Conservation (phyloP, 1,284 basidiomycete species). For the Cryptococcus deneoformans region DNA sequence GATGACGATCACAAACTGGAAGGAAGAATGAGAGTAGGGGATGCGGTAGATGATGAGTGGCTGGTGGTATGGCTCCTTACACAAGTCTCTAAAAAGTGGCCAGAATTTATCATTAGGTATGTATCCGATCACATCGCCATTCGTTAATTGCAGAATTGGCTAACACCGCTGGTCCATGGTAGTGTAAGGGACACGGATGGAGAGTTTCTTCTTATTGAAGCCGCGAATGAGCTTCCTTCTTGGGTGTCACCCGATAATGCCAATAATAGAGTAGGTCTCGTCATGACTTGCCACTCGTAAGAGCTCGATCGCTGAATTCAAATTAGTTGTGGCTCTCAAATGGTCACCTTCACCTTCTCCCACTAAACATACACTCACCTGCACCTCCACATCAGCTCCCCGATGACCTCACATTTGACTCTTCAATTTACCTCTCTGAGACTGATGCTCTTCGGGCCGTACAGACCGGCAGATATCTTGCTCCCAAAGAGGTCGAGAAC, state of each 20-base stretch:
- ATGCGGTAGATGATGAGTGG: conserved; percentile 98
- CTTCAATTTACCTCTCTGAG: background rate
- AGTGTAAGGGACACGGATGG: conserved; percentile 87
- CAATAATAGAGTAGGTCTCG: conserved; percentile 74
- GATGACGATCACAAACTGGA: conserved; percentile 51
- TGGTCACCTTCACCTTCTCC: conserved; percentile 79
- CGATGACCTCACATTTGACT: conserved; percentile 54
- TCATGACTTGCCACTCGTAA: background rate
- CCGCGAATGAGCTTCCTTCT: conserved; percentile 79
- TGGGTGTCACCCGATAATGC: conserved; percentile 93
- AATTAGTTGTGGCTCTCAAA: conserved; percentile 83
- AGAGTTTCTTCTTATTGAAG: conserved; percentile 95
- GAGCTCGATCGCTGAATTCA: background rate
- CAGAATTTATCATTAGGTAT: conserved; percentile 62
- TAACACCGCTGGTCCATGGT: background rate
- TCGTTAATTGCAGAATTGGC: too few relatives aligned
- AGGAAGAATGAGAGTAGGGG: conserved; percentile 83
- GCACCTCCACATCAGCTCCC: conserved; percentile 57
- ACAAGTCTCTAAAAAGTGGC: conserved; percentile 71
- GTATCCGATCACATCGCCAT: conserved; percentile 7
- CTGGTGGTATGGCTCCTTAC: conserved; percentile 83
- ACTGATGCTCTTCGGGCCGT: conserved; percentile 67
- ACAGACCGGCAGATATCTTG: conserved; percentile 47
- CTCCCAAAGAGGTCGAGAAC: conserved; percentile 60
- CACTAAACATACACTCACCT: conserved; percentile 68